phyloP scores from a whole-genome alignment of 2,329 filamentous ascomycete genomes.

The Fusarium virguliforme region DNA sequence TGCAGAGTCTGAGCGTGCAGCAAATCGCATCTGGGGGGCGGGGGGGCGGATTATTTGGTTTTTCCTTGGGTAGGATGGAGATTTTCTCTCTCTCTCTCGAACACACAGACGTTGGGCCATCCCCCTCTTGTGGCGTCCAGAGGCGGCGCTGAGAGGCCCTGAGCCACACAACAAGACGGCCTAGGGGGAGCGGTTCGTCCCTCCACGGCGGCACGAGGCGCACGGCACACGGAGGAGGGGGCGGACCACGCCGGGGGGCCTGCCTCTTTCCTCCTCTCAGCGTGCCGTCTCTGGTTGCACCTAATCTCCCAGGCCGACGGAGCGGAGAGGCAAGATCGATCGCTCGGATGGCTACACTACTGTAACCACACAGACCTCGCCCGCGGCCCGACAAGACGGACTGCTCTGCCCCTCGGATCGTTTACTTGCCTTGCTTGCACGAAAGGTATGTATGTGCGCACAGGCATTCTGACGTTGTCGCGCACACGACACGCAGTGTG shows the following conservation, averaged over 20 bases:
- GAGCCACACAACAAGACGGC: slow-evolving; percentile 19
- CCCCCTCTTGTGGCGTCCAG: slow-evolving; percentile 6
- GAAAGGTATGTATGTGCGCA: slow-evolving; percentile 1
- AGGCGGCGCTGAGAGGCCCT: slow-evolving; percentile 3
- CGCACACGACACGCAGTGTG: neutral
- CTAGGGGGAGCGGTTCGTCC: slow-evolving; percentile 39
- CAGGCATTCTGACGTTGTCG: slow-evolving; percentile 12
- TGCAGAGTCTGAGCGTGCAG: slow-evolving; percentile 46
- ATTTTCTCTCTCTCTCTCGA: slow-evolving; percentile 14
- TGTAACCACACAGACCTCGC: slow-evolving; percentile 40
- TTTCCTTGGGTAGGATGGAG: slow-evolving; percentile 21
- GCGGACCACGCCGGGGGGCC: slow-evolving; percentile 11
- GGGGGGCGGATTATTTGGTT: slow-evolving; percentile 30
- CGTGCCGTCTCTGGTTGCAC: neutral
- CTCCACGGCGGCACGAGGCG: slow-evolving; percentile 25
- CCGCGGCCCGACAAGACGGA: slow-evolving; percentile 24
- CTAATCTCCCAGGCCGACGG: slow-evolving; percentile 11
- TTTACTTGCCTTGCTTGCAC: neutral
- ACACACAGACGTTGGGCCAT: slow-evolving; percentile 36
- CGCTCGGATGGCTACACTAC: slow-evolving; percentile 25
- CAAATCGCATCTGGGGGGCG: slow-evolving; percentile 22
- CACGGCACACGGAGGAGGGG: slow-evolving; percentile 29
- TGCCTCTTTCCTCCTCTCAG: neutral
- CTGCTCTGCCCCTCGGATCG: slow-evolving; percentile 14
- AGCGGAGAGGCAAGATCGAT: slow-evolving; percentile 35